These are phyloP conservation scores for Rubia peregrina DNA, from an alignment of 305 asterid species.

Conservation along the genomic window DNA sequence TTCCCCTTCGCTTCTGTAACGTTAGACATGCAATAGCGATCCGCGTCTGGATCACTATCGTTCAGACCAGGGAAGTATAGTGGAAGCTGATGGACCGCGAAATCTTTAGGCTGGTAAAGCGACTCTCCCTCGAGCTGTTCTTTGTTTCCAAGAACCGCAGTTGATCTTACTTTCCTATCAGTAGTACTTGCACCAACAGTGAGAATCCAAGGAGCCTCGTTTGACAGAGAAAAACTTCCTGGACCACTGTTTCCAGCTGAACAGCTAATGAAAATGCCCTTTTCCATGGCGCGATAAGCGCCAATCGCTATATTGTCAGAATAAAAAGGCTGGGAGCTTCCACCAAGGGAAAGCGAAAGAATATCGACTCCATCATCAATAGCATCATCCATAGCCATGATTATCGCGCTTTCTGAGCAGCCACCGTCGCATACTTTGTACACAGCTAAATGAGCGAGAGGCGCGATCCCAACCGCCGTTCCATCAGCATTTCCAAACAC, in stretches of 20 bases:
- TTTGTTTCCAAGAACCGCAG: constrained; percentile 41
- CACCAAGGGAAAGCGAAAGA: constrained; percentile 38
- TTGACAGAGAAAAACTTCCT: not conserved
- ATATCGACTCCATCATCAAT: constrained; percentile 55
- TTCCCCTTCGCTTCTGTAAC: constrained; percentile 23
- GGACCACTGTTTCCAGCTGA: constrained; percentile 48
- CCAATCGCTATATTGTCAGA: constrained; percentile 32
- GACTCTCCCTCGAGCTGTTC: constrained; percentile 40
- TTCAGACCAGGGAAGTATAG: constrained; percentile 18
- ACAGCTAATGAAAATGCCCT: constrained; percentile 48
- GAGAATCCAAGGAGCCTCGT: constrained; percentile 71
- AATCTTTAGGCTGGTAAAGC: constrained; percentile 31
- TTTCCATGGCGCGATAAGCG: constrained; percentile 38
- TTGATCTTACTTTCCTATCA: constrained; percentile 34
- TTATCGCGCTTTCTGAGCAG: constrained; percentile 32
- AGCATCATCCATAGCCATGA: constrained; percentile 42
- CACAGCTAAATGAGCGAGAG: constrained; percentile 49
- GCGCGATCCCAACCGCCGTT: constrained; percentile 47
- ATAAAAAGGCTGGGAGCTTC: constrained; percentile 3
- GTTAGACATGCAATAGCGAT: constrained; percentile 14
- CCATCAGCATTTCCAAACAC: constrained; percentile 43
- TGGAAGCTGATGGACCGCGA: constrained; percentile 20
- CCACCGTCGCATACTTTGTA: constrained; percentile 29
- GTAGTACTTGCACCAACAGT: constrained; percentile 53
- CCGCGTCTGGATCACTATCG: not conserved